Base-by-base conservation (phyloP, 2,329 filamentous ascomycete species). In the Pseudocercospora pini-densiflorae region DNA sequence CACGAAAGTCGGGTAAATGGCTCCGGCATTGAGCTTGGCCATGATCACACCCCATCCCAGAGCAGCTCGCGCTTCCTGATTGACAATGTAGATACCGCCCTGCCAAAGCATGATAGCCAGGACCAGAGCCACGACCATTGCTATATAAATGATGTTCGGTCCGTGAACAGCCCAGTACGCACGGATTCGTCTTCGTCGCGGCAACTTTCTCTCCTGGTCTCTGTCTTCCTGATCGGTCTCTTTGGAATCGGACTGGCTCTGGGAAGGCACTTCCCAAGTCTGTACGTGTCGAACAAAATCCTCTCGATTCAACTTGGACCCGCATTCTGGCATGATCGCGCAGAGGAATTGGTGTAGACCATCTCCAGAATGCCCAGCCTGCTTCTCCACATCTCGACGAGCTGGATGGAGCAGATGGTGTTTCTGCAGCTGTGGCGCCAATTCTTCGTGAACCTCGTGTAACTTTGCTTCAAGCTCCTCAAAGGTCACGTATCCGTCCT, bases 131-230 rank as follows among this genome's bases (percentile, higher is more conserved):
- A 84, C 72, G 1, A 88, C 84, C 1, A 87, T 73, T 0, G 73
- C 78, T 7, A 86, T 64, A 70, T 87, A 88, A 6, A 80, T 71
- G 3, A 85, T 79, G 65, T 85, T 81, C 0, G 85, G 84, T 0
- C 85, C 86, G 61, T 85, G 81, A 1, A 88, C 85, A 14, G 84
- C 83, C 84, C 85, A 87, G 71, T 84, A 86, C 0, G 86, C 83
- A 23, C 84, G 79, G 1, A 83, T 65, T 27, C 81, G 79, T 64
- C 85, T 79, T 73, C 80, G 82, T 1, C 80, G 74, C 0, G 82
- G 77, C 63, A 87, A 78, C 0, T 79, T 77, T 27, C 69, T 62
- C 36, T 67, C 71, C 14, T 73, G 67, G 6, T 72, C 68, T 66
- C 85, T 84, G 9, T 81, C 78, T 59, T 82, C 78, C 19, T 84